Conservation (phyloP, 768 basidiomycete species). For the Brasilioporus rufonigricans region DNA sequence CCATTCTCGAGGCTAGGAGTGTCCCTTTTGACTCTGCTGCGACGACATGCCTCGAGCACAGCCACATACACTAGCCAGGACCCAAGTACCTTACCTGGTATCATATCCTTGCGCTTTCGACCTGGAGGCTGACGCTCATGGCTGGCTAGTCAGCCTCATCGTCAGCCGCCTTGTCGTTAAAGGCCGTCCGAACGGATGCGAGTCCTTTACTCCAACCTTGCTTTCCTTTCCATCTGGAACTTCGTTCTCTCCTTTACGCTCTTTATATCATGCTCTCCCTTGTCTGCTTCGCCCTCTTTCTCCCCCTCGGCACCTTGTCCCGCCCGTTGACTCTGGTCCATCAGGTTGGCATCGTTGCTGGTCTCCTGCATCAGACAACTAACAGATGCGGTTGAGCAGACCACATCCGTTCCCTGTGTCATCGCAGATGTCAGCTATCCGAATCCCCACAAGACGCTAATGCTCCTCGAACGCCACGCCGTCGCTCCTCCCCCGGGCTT, state of each 20-base stretch:
- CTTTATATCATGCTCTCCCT: slow-evolving; percentile 24
- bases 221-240: not conserved
- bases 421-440: slow-evolving; percentile 29
- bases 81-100: too few relatives aligned
- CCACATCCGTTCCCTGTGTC: slow-evolving; percentile 17
- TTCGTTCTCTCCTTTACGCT: slow-evolving; percentile 1
- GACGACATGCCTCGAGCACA: too few relatives aligned
- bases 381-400: slow-evolving; percentile 6
- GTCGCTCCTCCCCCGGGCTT: slow-evolving; percentile 23
- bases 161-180: slow-evolving; percentile 14
- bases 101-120: not conserved
- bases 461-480: slow-evolving; percentile 22
- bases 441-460: slow-evolving; percentile 20
- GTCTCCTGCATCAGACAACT: not conserved
- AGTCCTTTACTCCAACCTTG: not conserved
- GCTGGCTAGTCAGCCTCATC: slow-evolving; percentile 9
- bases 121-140: not conserved
- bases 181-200: not conserved
- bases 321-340: slow-evolving; percentile 16
- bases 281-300: slow-evolving; percentile 17
- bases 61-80: too few relatives aligned
- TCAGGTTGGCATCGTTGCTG: slow-evolving; percentile 1
- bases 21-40: too few relatives aligned
- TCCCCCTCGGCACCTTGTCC: slow-evolving; percentile 17
- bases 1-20: too few relatives aligned